phyloP scores from a whole-genome alignment of 2,329 filamentous ascomycete species.

The Ceratocystis cacaofunesta region DNA sequence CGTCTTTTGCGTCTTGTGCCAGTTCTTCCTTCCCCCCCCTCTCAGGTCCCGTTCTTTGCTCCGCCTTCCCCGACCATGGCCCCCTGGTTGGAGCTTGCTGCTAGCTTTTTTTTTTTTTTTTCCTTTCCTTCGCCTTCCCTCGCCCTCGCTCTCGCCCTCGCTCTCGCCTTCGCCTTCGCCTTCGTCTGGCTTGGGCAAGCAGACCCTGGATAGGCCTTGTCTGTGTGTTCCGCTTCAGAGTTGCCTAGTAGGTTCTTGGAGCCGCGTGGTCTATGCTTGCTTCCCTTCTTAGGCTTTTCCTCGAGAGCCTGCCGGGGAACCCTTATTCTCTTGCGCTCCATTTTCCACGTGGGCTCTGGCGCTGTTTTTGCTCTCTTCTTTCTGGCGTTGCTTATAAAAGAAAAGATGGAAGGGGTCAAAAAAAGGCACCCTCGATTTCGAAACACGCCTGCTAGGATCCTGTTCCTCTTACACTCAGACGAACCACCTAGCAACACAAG shows the following conservation, averaged over 20 bases:
- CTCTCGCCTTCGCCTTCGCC: too few relatives aligned
- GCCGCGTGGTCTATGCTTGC: background rate
- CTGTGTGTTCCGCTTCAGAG: background rate
- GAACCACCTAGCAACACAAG: background rate
- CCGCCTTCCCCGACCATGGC: background rate
- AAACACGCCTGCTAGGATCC: constrained; percentile 2
- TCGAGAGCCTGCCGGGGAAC: background rate
- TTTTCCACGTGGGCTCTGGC: background rate
- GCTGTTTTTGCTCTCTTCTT: background rate
- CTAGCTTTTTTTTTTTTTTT: background rate
- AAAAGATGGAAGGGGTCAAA: background rate
- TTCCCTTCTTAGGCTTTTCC: background rate
- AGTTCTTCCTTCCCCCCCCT: constrained; percentile 5
- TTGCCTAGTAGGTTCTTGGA: background rate
- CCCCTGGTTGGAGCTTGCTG: background rate
- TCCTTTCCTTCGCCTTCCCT: background rate
- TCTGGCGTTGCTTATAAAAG: background rate
- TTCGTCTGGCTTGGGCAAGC: too few relatives aligned
- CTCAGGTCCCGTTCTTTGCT: background rate
- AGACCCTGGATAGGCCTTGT: background rate
- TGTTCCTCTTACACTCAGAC: background rate
- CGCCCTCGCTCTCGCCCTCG: background rate
- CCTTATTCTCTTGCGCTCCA: background rate
- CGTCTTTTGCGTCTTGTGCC: background rate
- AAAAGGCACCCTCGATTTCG: background rate